phyloP scores from a whole-genome alignment of 1,284 basidiomycete genomes.

The Leucoagaricus sp. region DNA sequence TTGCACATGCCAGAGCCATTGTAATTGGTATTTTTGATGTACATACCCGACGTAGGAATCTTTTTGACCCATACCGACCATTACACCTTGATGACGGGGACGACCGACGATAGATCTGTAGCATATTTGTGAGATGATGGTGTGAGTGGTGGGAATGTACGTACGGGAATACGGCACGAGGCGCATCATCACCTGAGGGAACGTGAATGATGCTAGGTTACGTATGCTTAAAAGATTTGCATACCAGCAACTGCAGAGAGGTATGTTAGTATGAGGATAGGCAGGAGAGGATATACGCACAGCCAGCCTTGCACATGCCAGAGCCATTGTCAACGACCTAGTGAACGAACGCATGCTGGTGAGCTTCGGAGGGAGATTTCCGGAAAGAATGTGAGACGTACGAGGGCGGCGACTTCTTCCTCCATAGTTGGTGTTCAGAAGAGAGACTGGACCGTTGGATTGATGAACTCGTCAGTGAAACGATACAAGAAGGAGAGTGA shows the following conservation, averaged over 20 bases:
- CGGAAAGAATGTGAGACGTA: slow-evolving; percentile 18
- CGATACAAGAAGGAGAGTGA: neutral
- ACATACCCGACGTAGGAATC: slow-evolving; percentile 84
- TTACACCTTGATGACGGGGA: slow-evolving; percentile 89
- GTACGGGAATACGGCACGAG: slow-evolving; percentile 67
- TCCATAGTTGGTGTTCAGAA: slow-evolving; percentile 26
- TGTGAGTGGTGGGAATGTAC: slow-evolving; percentile 23
- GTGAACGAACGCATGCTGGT: neutral
- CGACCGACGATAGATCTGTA: slow-evolving; percentile 84
- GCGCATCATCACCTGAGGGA: slow-evolving; percentile 59
- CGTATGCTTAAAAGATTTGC: neutral
- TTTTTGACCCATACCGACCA: slow-evolving; percentile 86
- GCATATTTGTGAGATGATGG: slow-evolving; percentile 6
- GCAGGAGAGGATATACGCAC: slow-evolving; percentile 39
- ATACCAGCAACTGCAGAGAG: slow-evolving; percentile 47
- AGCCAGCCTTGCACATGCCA: slow-evolving; percentile 94
- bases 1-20: slow-evolving; percentile 96
- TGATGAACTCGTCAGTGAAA: slow-evolving; percentile 12
- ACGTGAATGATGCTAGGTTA: slow-evolving; percentile 18
- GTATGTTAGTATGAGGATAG: slow-evolving; percentile 24
- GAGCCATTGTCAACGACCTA: slow-evolving; percentile 82
- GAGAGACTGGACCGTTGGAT: neutral
- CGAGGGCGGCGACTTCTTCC: slow-evolving; percentile 33
- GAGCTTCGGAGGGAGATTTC: neutral
- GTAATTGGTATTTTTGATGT: slow-evolving; percentile 5